Base-by-base conservation (phyloP, 2,329 filamentous ascomycete species). In the Aspergillus tanneri region DNA sequence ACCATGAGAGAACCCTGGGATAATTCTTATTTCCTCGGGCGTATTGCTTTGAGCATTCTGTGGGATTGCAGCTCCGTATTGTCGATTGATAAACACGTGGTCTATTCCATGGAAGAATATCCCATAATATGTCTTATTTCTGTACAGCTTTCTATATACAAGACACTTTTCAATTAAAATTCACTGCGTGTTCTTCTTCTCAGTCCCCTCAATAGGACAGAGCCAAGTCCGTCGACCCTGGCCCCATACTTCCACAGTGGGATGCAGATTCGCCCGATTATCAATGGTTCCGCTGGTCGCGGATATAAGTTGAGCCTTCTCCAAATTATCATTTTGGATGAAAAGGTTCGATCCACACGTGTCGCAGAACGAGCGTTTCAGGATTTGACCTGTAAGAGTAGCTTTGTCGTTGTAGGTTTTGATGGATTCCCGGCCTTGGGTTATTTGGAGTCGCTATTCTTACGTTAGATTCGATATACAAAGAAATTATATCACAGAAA, bases 361-460 rank as follows among this genome's bases (percentile, higher is more conserved):
- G 2, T 28, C 45, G 41, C 59, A 61, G 30, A 61, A 61, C 2
- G 53, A 50, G 2, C 56, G 53, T 21, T 52, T 23, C 14, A 60
- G 28, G 3, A 44, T 23, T 12, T 47, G 27, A 1, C 53, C 49
- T 9, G 50, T 54, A 1, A 12, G 40, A 3, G 52, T 50, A 10
- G 18, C 24, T 8, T 37, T 42, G 27, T 58, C 54, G 2, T 55
- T 10, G 27, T 58, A 60, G 11, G 47, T 52, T 32, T 43, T 53
- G 5, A 61, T 19, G 3, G 37, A 12, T 7, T 58, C 46, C 21
- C 48, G 9, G 14, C 56, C 55, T 3, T 32, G 38, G 16, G 41
- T 39, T 9, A 55, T 44, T 18, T 49, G 24, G 23, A 57, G 11
- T 41, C 56, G 40, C 55, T 57, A 27, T 11, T 9, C 14, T 16